Evolutionary conservation across 2,329 filamentous ascomycete species (phyloP).

Genomic region (Calonectria pteridis): DNA sequence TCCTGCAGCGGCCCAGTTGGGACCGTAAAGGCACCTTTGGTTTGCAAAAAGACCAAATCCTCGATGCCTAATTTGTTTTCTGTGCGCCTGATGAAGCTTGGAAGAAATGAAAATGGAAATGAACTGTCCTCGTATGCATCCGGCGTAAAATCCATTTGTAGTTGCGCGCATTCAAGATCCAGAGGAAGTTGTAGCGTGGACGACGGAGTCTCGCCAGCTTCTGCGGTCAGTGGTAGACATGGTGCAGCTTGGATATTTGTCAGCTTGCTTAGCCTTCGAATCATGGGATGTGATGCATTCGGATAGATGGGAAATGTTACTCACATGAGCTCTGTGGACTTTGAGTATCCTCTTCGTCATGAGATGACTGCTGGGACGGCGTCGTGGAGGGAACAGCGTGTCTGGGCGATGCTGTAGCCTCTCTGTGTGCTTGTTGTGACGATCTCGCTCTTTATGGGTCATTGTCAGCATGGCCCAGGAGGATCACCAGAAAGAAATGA

Average conservation of each 20-base stretch:
- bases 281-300: neutral
- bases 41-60: conserved; percentile 83
- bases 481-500: neutral
- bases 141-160: neutral
- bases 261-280: neutral
- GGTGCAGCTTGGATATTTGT: neutral
- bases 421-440: neutral
- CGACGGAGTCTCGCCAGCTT: neutral
- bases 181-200: neutral
- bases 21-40: conserved; percentile 85
- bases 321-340: neutral
- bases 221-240: too few species aligned
- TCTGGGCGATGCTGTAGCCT: neutral
- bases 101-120: conserved; percentile 48
- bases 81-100: conserved; percentile 82
- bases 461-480: neutral
- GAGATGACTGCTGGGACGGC: neutral
- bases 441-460: neutral
- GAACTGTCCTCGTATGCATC: neutral
- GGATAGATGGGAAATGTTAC: neutral
- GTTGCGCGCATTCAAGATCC: neutral
- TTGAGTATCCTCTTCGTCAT: neutral
- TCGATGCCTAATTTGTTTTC: conserved; percentile 80
- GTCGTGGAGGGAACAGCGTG: neutral
- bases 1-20: conserved; percentile 78